A percentile compares a stretch with the other conserved stretches of the same genome.
phyloP scores from a whole-genome alignment of 2,329 filamentous ascomycete genomes.

The Colletotrichum higginsianum region DNA sequence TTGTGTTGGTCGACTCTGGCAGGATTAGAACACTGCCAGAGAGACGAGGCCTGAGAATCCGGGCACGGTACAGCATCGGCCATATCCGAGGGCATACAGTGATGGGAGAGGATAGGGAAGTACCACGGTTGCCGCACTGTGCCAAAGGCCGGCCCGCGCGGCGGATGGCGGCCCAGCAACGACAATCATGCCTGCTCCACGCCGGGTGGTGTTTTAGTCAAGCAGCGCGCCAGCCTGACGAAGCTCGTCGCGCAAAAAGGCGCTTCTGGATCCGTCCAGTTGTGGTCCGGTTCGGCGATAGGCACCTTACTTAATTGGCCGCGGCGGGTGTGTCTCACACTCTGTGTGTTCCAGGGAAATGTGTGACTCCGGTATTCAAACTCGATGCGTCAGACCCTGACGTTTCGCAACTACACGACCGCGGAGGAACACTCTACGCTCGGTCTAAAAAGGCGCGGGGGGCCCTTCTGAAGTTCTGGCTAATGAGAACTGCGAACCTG shows the following conservation, averaged over 20 bases:
- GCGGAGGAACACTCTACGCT: slow-evolving; percentile 39
- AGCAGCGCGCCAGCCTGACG: slow-evolving; percentile 41
- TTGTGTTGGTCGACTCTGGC: slow-evolving; percentile 5
- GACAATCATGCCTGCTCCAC: slow-evolving; percentile 40
- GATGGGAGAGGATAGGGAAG: slow-evolving; percentile 9
- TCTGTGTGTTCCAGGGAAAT: slow-evolving; percentile 42
- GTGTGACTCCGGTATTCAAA: slow-evolving; percentile 44
- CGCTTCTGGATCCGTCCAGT: slow-evolving; percentile 41
- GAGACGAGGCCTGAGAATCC: neutral
- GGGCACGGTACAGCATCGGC: neutral
- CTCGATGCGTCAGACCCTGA: slow-evolving; percentile 41
- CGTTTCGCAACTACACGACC: slow-evolving; percentile 39
- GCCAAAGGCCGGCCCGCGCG: slow-evolving; percentile 36
- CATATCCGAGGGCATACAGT: neutral
- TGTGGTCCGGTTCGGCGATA: slow-evolving; percentile 44
- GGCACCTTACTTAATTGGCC: slow-evolving; percentile 41
- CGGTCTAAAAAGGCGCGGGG: slow-evolving; percentile 41
- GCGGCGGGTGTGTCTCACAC: slow-evolving; percentile 41
- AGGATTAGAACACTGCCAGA: neutral
- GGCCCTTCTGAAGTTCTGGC: neutral
- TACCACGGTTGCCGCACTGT: slow-evolving; percentile 37
- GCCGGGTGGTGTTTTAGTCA: slow-evolving; percentile 39
- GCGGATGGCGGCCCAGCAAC: slow-evolving; percentile 41
- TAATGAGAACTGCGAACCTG: slow-evolving; percentile 23
- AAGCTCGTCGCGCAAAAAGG: slow-evolving; percentile 38